Evolutionary conservation across 495 filamentous ascomycete genomes (phyloP).

Genomic region (Usnea hakonensis): DNA sequence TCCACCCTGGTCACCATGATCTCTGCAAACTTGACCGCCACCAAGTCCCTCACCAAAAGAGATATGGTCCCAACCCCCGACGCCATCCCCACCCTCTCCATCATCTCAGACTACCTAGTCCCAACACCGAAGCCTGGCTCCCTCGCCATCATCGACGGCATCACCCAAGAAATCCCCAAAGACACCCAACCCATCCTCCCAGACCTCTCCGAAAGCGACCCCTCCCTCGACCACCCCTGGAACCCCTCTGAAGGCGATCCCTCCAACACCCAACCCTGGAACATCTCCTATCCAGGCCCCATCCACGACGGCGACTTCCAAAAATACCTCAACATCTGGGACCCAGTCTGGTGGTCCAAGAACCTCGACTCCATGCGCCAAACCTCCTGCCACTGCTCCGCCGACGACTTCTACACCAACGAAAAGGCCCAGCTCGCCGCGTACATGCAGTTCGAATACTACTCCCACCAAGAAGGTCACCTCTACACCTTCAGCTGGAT

Average conservation of each 20-base stretch:
- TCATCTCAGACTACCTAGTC: background rate
- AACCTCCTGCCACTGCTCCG: background rate
- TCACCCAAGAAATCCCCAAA: background rate
- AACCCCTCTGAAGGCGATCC: background rate
- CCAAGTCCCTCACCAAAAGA: background rate
- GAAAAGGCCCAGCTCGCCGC: background rate
- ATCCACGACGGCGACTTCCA: background rate
- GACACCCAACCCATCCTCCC: background rate
- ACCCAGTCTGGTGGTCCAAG: background rate
- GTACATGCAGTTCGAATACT: background rate
- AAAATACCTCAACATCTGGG: background rate
- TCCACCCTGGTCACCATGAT: background rate
- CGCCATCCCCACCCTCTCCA: background rate
- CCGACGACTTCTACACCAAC: background rate
- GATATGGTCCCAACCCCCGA: background rate
- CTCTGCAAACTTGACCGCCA: background rate
- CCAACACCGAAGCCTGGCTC: background rate
- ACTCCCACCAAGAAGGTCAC: background rate
- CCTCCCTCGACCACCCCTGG: background rate
- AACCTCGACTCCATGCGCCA: constrained; percentile 3
- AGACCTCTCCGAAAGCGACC: background rate
- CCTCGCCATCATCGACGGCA: background rate
- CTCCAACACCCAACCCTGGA: background rate
- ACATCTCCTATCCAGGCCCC: background rate
- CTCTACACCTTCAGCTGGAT: background rate